Conservation (phyloP, 176 grass and related monocot species). For the Oryza coarctata region DNA sequence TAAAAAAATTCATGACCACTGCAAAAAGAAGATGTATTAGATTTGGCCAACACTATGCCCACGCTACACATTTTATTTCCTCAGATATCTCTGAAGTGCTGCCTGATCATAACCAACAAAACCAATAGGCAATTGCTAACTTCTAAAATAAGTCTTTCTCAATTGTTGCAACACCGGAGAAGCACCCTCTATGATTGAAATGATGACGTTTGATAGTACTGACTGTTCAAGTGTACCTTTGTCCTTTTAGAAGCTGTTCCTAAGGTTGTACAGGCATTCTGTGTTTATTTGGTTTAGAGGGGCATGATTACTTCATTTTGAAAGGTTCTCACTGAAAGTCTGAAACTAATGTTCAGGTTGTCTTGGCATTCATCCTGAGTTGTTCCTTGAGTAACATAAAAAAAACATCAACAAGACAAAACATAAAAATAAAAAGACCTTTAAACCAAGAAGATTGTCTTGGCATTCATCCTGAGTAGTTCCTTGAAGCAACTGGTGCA, state of each 20-base stretch:
- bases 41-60: slow-evolving; percentile 9
- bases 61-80: background rate
- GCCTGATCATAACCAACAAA: background rate
- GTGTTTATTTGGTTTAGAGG: background rate
- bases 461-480: slow-evolving; percentile 26
- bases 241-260: background rate
- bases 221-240: slow-evolving; percentile 17
- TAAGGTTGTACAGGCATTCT: background rate
- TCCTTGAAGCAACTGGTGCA: slow-evolving; percentile 53
- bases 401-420: background rate
- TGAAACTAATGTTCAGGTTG: background rate
- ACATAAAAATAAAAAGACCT: slow-evolving; percentile 38
- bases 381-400: too few relatives aligned
- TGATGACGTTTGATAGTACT: background rate
- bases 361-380: too few relatives aligned
- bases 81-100: background rate
- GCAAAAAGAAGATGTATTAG: background rate
- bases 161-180: background rate
- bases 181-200: background rate
- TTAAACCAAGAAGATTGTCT: slow-evolving; percentile 31
- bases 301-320: background rate
- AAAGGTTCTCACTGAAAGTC: background rate
- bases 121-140: background rate
- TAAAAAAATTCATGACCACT: background rate
- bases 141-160: background rate